Percentiles rank a stretch among this genome's conserved stretches.
Evolutionary conservation across 2,329 filamentous ascomycete species (phyloP).

Genomic region (Cladosporium colombiae): DNA sequence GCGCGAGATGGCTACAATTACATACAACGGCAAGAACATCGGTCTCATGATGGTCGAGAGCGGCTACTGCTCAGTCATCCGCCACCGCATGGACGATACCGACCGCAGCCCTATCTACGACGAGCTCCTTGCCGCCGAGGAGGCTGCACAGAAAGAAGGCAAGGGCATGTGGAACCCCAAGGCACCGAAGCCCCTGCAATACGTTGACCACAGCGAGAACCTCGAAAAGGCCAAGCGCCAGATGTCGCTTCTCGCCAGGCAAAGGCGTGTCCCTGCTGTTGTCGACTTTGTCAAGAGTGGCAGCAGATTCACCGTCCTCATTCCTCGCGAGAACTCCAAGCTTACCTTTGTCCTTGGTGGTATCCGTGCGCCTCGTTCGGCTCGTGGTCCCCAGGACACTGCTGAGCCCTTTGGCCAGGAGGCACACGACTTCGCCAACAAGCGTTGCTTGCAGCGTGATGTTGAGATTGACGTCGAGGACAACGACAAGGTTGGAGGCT

Average conservation of each 20-base stretch:
- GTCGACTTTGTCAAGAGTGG: slow-evolving; percentile 99
- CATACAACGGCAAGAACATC: slow-evolving; percentile 81
- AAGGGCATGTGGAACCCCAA: slow-evolving; percentile 97
- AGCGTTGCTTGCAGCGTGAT: slow-evolving; percentile 87
- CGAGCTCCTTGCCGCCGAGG: slow-evolving; percentile 76
- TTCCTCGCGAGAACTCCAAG: slow-evolving; percentile 91
- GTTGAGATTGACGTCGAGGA: slow-evolving; percentile 94
- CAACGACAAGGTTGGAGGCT: slow-evolving; percentile 94
- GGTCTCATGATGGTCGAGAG: slow-evolving; percentile 84
- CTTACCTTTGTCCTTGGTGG: slow-evolving; percentile 92
- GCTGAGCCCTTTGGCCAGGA: slow-evolving; percentile 95
- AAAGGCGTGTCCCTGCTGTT: slow-evolving; percentile 88
- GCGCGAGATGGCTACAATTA: slow-evolving; percentile 88
- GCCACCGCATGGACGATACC: slow-evolving; percentile 90
- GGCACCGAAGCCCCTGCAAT: slow-evolving; percentile 77
- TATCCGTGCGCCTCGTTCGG: slow-evolving; percentile 85
- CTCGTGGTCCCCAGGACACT: slow-evolving; percentile 74
- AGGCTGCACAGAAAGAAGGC: slow-evolving; percentile 77
- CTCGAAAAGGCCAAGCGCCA: slow-evolving; percentile 95
- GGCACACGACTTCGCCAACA: slow-evolving; percentile 86
- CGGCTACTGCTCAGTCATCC: slow-evolving; percentile 90
- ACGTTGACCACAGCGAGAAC: slow-evolving; percentile 86
- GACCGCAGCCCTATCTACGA: slow-evolving; percentile 95
- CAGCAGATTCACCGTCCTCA: slow-evolving; percentile 86
- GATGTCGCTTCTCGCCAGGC: slow-evolving; percentile 79